Percentiles rank a stretch among this genome's conserved stretches.
These are phyloP conservation scores for Pseudogymnoascus sp. DNA, from an alignment of 2,329 filamentous ascomycete species.

Conservation along the genomic window DNA sequence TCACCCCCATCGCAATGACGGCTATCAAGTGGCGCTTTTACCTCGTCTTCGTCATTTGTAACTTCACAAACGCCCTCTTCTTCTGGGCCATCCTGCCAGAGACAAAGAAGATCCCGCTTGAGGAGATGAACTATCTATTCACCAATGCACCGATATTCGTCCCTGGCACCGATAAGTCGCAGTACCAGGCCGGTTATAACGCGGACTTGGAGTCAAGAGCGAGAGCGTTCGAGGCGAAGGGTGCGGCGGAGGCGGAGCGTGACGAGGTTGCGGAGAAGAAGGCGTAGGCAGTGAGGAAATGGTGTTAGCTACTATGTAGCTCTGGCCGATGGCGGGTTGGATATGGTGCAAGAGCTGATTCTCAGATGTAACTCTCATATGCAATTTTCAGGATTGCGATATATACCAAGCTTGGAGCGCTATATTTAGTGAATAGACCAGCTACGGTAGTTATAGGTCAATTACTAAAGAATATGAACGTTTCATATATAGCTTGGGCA, in stretches of 20 bases:
- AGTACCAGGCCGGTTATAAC: slow-evolving; percentile 36
- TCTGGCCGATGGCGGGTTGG: not conserved
- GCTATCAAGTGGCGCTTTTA: slow-evolving; percentile 41
- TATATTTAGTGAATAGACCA: not conserved
- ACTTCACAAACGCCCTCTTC: slow-evolving; percentile 58
- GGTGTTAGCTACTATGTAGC: not conserved
- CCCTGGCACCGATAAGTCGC: slow-evolving; percentile 43
- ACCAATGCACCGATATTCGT: slow-evolving; percentile 57
- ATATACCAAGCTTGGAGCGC: not conserved
- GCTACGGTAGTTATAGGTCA: not conserved
- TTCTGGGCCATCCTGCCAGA: slow-evolving; percentile 62
- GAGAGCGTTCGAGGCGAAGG: slow-evolving; percentile 48
- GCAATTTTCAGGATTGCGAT: not conserved
- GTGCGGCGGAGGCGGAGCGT: slow-evolving; percentile 13
- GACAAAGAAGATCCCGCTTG: slow-evolving; percentile 53
- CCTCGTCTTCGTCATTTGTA: slow-evolving; percentile 55
- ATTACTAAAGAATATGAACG: not conserved
- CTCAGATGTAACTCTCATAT: not conserved
- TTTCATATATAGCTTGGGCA: not conserved
- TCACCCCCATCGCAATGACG: slow-evolving; percentile 48
- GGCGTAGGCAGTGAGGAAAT: not conserved
- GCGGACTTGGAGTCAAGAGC: slow-evolving; percentile 52
- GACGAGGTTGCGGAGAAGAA: not conserved
- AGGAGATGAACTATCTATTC: slow-evolving; percentile 61
- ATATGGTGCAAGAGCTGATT: not conserved